Base-by-base conservation (phyloP, 495 filamentous ascomycete species). In the Neurospora terricola region DNA sequence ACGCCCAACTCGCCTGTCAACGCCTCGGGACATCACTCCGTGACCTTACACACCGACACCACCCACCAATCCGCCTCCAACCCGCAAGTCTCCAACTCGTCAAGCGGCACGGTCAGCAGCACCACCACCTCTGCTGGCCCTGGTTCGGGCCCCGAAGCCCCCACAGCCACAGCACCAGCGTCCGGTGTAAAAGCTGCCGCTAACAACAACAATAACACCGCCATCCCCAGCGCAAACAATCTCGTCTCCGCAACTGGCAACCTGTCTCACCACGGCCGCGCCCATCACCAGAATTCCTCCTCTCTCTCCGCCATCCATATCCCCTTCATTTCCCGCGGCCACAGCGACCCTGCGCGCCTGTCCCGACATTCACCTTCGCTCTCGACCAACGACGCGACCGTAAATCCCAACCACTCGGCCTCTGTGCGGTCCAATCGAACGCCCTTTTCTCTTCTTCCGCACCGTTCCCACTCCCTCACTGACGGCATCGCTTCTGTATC, bases 61-160 rank as follows among this genome's bases (percentile, higher is more conserved):
- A 27, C n/a, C 73, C 72, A 43, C 42, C 42, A 45, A 45, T 45
- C 42, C 42, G 42, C 18, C 42, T 10, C 42, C 69, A 40, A 69
- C 30, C 36, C 54, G 74, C 75, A 4, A 72, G 77, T 54, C 45
- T 71, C 72, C 73, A 40, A 78, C 75, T 59, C 80, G 70, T 75
- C 76, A 80, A 75, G 78, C 79, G 73, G 70, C 76, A 76, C 71
- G 80, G 75, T 69, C 73, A 71, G 69, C 78, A 75, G 82, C 80
- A 74, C 75, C 79, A 30, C 54, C 36, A 43, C 43, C 27, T 69
- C 71, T 48, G 69, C 43, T 23, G 45, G 75, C 71, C 73, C 14
- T 62, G 54, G 54, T 34, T 62, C 54, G 27, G 54, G 27, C 54
- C 27, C 72, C 62, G 34, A 72, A 71, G n/a, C 72, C 73, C 37